Evolutionary conservation across 1,284 basidiomycete genomes (phyloP), one percentile per base, ranked within the genome.

Genomic region (Sanghuangporus weigelae): DNA sequence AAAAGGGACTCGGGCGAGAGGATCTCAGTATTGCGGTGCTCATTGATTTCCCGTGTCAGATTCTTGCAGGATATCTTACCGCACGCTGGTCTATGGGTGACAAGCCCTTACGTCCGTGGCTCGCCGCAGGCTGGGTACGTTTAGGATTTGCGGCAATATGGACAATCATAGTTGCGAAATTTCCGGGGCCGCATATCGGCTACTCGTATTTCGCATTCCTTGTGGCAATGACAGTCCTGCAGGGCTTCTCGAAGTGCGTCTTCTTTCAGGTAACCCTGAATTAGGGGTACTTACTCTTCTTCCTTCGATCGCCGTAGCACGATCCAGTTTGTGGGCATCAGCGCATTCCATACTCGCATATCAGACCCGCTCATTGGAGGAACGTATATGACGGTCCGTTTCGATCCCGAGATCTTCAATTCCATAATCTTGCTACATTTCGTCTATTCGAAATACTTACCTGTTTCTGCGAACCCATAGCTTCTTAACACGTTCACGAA

Each of bases 11-110:
- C 53, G 90, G 88, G 62, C 92, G 95, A 58, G 97, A 99, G 77
- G 97, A 99, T 70, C 83, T 99, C 42, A 96, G 97, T 4, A 82
- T 97, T 26, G 92, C 95, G 1, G 96, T 97, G 38, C 84, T 99
- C 57, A 92, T 99, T 70, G 97, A 99, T 75, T 99, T 99, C 69
- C 97, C 97, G 1, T 97, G 97, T 77, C 96, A 99, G 78, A 94
- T 99, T 64, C 74, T 94, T 63, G 95, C 95, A 42, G 96, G 96
- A 11, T 99, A 94, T 87, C 80, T 97, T n/a, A 95, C 96, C 0
- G 97, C 95, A 2, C 87, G 88, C 69, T 98, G 95, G 95, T 90
- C 92, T 2, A 80, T 85, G 62, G 92, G 92, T 2, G 82, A 87
- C 59, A 81, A 79, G 57, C 90, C 90, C 12, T 79, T 95, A 35